Evolutionary conservation across 345 rosid species (phyloP).

Genomic region (Brassica napus): DNA sequence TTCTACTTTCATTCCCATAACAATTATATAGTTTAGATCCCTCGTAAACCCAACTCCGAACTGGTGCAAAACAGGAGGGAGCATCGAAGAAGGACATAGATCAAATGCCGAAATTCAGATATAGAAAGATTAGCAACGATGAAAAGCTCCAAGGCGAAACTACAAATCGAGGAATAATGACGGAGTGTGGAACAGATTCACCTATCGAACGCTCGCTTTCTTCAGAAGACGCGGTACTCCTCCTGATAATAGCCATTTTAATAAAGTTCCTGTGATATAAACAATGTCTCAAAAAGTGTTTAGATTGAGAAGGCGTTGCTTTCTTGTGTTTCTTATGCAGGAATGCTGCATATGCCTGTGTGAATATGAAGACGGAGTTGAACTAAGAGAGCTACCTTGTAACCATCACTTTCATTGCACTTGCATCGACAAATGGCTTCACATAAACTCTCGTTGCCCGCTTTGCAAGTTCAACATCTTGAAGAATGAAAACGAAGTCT

Average conservation of each 20-base stretch:
- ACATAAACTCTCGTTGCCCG: slow-evolving; percentile 86
- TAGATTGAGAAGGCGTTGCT: not conserved
- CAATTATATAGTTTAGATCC: not conserved
- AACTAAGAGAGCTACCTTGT: slow-evolving; percentile 91
- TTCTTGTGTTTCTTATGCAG: slow-evolving; percentile 39
- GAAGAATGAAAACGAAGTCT: slow-evolving; percentile 75
- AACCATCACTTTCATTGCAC: slow-evolving; percentile 89
- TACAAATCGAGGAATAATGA: slow-evolving; percentile 67
- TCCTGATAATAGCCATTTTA: not conserved
- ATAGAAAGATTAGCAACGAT: slow-evolving; percentile 40
- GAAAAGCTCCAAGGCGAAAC: slow-evolving; percentile 51
- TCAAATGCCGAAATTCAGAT: slow-evolving; percentile 76
- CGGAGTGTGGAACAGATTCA: slow-evolving; percentile 73
- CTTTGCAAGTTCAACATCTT: slow-evolving; percentile 92
- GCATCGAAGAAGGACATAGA: slow-evolving; percentile 89
- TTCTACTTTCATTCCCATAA: not conserved
- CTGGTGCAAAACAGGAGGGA: slow-evolving; percentile 66
- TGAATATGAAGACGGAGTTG: slow-evolving; percentile 84
- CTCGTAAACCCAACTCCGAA: not conserved
- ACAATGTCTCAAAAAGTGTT: not conserved
- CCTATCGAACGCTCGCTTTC: slow-evolving; percentile 66
- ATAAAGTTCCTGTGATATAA: not conserved
- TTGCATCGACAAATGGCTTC: slow-evolving; percentile 95
- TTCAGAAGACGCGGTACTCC: slow-evolving; percentile 76
- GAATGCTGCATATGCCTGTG: slow-evolving; percentile 98